Evolutionary conservation across 352 stramenopile species (phyloP).

Genomic region (Pythium utonaiense): DNA sequence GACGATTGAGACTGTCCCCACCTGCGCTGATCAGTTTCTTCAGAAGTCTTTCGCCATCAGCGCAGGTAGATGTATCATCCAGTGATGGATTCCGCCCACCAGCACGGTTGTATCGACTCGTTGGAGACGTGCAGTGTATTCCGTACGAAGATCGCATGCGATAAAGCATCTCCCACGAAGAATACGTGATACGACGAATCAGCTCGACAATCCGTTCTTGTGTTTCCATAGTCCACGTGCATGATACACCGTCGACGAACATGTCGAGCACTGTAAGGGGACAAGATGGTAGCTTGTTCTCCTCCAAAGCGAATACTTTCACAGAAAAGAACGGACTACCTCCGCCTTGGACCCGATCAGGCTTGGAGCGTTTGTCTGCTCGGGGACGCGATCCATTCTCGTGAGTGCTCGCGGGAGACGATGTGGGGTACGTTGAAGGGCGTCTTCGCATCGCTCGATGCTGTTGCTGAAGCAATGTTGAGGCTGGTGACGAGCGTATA

Average conservation of each 20-base stretch:
- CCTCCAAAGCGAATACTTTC: slow-evolving; percentile 62
- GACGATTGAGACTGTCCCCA: slow-evolving; percentile 59
- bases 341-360: neutral
- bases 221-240: slow-evolving; percentile 46
- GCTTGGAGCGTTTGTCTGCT: neutral
- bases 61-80: slow-evolving; percentile 40
- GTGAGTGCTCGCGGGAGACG: neutral
- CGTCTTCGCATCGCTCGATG: slow-evolving; percentile 3
- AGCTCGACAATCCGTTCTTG: slow-evolving; percentile 67
- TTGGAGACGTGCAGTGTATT: slow-evolving; percentile 34
- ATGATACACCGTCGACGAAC: slow-evolving; percentile 43
- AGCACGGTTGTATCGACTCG: slow-evolving; percentile 60
- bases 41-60: slow-evolving; percentile 33
- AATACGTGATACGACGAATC: slow-evolving; percentile 60
- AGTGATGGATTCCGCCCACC: slow-evolving; percentile 55
- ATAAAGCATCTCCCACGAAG: slow-evolving; percentile 81
- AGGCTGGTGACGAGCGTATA: neutral
- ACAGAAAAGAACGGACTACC: slow-evolving; percentile 40
- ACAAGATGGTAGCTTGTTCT: slow-evolving; percentile 43
- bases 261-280: slow-evolving; percentile 63
- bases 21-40: slow-evolving; percentile 53
- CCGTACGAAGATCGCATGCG: slow-evolving; percentile 53
- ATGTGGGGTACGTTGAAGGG: neutral
- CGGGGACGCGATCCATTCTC: neutral
- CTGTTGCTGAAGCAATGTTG: slow-evolving; percentile 5